Evolutionary conservation across 805 yeast species (phyloP).

Genomic region (Yamadazyma philogaea): DNA sequence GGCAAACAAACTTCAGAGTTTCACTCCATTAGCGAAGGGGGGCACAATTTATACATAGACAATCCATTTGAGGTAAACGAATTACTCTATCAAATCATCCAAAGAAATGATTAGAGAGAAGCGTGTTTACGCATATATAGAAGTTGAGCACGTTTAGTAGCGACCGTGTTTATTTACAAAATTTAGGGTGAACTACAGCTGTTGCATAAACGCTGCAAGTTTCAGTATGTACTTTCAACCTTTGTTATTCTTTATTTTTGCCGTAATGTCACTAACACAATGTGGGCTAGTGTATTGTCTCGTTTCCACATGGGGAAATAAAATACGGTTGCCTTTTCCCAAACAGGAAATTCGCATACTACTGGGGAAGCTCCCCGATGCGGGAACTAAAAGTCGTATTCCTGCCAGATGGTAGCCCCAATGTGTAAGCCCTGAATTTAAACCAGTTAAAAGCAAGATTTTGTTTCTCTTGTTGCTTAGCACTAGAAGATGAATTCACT

Average conservation of each 20-base stretch:
- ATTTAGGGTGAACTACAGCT: too few species aligned
- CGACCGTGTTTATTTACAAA: too few species aligned
- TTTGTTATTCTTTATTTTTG: too few species aligned
- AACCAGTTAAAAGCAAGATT: too few species aligned
- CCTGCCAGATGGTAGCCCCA: neutral
- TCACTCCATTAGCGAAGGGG: constrained; percentile 33
- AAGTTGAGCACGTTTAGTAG: too few species aligned
- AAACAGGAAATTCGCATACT: neutral
- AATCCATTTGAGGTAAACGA: constrained; percentile 43
- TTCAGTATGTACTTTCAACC: too few species aligned
- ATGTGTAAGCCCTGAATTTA: neutral
- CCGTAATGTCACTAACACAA: too few species aligned
- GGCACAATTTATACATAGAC: constrained; percentile 44
- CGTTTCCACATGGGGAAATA: neutral
- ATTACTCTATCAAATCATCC: constrained; percentile 18
- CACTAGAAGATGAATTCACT: neutral
- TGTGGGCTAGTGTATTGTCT: too few species aligned
- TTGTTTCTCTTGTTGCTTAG: neutral
- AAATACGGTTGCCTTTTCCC: neutral
- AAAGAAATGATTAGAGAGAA: constrained; percentile 2
- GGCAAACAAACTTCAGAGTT: constrained; percentile 20
- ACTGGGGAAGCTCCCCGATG: neutral
- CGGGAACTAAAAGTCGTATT: neutral
- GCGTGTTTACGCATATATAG: neutral
- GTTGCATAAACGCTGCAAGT: too few species aligned